A percentile compares a stretch with the other conserved stretches of the same genome.
Conservation (phyloP, 805 yeast genomes). For the Geotrichum ghanense region DNA sequence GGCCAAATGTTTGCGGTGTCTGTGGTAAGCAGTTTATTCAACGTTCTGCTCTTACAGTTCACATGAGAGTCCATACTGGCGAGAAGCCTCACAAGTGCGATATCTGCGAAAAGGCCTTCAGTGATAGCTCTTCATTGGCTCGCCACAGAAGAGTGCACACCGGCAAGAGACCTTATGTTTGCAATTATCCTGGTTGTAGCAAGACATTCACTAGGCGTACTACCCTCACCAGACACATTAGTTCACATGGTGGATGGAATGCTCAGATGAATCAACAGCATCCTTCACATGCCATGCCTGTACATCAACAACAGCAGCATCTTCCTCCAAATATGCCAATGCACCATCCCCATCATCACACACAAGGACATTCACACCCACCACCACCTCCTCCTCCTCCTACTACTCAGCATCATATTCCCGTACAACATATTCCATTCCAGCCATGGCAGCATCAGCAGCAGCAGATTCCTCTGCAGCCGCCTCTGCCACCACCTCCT, state of each 20-base stretch:
- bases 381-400: neutral
- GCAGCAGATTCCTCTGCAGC: slow-evolving; percentile 1
- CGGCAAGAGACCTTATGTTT: slow-evolving; percentile 66
- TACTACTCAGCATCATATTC: neutral
- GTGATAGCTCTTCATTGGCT: slow-evolving; percentile 41
- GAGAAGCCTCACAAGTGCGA: slow-evolving; percentile 59
- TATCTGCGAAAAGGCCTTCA: slow-evolving; percentile 24
- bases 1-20: slow-evolving; percentile 33
- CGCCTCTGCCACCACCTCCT: neutral
- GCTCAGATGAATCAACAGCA: neutral
- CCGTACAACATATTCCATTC: slow-evolving; percentile 1
- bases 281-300: neutral
- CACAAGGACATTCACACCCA: neutral
- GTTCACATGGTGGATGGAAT: slow-evolving; percentile 33
- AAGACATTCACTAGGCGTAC: slow-evolving; percentile 58
- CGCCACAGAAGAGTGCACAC: slow-evolving; percentile 77
- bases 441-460: slow-evolving; percentile 1
- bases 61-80: slow-evolving; percentile 72
- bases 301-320: neutral
- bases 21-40: slow-evolving; percentile 73
- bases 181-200: slow-evolving; percentile 62
- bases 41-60: slow-evolving; percentile 74
- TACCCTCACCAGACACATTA: slow-evolving; percentile 64
- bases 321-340: neutral
- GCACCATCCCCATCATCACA: neutral